A percentile compares a stretch with the other conserved stretches of the same genome.
phyloP scores from a whole-genome alignment of 179 eudicot genomes.

The Kewa caespitosa region DNA sequence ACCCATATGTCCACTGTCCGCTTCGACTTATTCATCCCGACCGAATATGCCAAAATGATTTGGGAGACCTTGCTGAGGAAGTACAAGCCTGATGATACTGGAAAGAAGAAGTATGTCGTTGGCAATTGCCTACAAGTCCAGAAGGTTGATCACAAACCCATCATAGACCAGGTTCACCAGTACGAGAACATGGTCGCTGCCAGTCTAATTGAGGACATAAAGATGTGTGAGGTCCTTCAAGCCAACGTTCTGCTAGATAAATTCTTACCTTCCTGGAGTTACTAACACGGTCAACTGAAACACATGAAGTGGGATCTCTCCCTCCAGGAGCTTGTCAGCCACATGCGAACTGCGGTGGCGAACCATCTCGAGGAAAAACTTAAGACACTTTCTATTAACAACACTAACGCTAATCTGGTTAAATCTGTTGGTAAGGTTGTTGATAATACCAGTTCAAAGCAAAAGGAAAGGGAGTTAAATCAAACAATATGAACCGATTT shows the following conservation, averaged over 20 bases:
- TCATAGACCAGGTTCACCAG: neutral
- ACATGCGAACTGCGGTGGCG: neutral
- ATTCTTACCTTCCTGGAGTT: neutral
- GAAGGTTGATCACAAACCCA: neutral
- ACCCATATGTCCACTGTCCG: neutral
- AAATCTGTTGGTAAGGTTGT: neutral
- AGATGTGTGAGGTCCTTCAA: neutral
- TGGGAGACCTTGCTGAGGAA: neutral
- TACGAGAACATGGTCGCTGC: neutral
- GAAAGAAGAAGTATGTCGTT: neutral
- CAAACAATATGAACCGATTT: neutral
- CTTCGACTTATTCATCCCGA: neutral
- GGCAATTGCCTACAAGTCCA: neutral
- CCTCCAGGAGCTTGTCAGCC: neutral
- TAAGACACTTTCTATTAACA: neutral
- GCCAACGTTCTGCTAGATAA: constrained; percentile 9
- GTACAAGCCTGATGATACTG: neutral
- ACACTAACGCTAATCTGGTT: neutral
- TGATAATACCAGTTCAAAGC: neutral
- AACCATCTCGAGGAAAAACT: neutral
- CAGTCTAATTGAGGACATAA: neutral
- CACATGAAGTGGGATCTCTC: neutral
- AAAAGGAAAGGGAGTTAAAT: neutral
- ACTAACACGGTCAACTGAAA: neutral
- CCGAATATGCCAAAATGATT: neutral